phyloP scores from a whole-genome alignment of 1,284 basidiomycete genomes.

The Athelia psychrophila region DNA sequence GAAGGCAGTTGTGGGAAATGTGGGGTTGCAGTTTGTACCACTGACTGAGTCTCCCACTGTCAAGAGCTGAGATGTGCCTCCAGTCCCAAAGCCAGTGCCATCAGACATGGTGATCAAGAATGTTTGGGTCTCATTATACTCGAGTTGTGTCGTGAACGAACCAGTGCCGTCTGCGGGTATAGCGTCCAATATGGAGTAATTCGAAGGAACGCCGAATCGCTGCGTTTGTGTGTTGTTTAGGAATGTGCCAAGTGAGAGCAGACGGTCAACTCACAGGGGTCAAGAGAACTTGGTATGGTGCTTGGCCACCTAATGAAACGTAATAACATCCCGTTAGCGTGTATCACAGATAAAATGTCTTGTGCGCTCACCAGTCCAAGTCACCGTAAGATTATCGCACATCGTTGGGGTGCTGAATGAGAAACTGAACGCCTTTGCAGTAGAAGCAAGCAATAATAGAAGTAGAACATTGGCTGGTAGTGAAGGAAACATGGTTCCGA shows the following conservation, averaged over 20 bases:
- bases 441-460: slow-evolving; percentile 13
- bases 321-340: slow-evolving; percentile 8
- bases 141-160: slow-evolving; percentile 47
- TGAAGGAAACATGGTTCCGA: slow-evolving; percentile 6
- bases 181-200: slow-evolving; percentile 53
- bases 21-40: slow-evolving; percentile 48
- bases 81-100: slow-evolving; percentile 61
- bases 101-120: slow-evolving; percentile 72
- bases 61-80: slow-evolving; percentile 54
- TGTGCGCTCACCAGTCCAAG: slow-evolving; percentile 56
- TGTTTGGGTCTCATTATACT: slow-evolving; percentile 33
- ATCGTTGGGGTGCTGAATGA: slow-evolving; percentile 45
- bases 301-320: slow-evolving; percentile 48
- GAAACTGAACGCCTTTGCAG: slow-evolving; percentile 51
- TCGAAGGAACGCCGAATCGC: slow-evolving; percentile 51
- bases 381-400: slow-evolving; percentile 57
- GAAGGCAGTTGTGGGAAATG: slow-evolving; percentile 34
- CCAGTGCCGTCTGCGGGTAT: slow-evolving; percentile 55
- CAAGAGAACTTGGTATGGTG: slow-evolving; percentile 58
- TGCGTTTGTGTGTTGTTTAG: slow-evolving; percentile 20
- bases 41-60: slow-evolving; percentile 46
- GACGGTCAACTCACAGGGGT: slow-evolving; percentile 48
- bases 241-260: slow-evolving; percentile 1
- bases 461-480: slow-evolving; percentile 2
- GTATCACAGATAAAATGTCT: slow-evolving; percentile 1